Evolutionary conservation across 805 yeast species (phyloP).

Genomic region (Yarrowia sp.): DNA sequence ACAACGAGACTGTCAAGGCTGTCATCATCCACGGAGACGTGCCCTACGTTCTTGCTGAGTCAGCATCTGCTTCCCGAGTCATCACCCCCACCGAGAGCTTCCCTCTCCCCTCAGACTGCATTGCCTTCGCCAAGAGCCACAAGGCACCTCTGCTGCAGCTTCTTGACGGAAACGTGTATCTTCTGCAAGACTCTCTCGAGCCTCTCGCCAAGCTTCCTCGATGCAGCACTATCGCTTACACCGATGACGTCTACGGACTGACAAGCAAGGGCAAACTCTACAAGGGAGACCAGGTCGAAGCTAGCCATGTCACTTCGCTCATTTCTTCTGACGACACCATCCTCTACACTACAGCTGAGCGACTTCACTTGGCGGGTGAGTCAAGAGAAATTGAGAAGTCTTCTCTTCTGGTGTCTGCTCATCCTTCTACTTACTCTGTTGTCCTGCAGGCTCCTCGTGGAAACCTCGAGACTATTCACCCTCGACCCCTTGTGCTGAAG

Average conservation of each 20-base stretch:
- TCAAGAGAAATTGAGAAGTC: slow-evolving; percentile 89
- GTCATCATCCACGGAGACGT: slow-evolving; percentile 54
- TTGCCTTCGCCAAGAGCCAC: slow-evolving; percentile 18
- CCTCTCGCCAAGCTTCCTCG: slow-evolving; percentile 60
- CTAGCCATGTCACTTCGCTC: slow-evolving; percentile 79
- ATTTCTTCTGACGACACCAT: slow-evolving; percentile 68
- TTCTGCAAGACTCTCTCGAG: neutral
- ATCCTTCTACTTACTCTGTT: slow-evolving; percentile 80
- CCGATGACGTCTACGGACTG: slow-evolving; percentile 60
- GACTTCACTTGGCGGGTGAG: slow-evolving; percentile 82
- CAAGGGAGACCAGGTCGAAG: slow-evolving; percentile 56
- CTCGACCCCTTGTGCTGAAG: slow-evolving; percentile 84
- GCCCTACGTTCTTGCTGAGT: slow-evolving; percentile 53
- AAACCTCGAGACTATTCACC: slow-evolving; percentile 88
- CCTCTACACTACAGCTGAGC: slow-evolving; percentile 84
- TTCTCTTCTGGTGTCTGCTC: slow-evolving; percentile 72
- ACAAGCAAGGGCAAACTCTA: slow-evolving; percentile 72
- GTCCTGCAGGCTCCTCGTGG: slow-evolving; percentile 95
- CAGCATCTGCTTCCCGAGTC: slow-evolving; percentile 12
- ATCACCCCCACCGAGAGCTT: neutral
- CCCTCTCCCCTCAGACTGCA: slow-evolving; percentile 9
- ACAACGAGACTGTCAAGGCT: slow-evolving; percentile 9
- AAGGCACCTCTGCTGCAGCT: slow-evolving; percentile 13
- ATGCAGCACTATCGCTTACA: slow-evolving; percentile 48
- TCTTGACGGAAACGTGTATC: slow-evolving; percentile 7